A percentile compares a stretch with the other conserved stretches of the same genome.
Conservation (phyloP, 2,329 filamentous ascomycete species). For the Westerdykella aurantiaca region DNA sequence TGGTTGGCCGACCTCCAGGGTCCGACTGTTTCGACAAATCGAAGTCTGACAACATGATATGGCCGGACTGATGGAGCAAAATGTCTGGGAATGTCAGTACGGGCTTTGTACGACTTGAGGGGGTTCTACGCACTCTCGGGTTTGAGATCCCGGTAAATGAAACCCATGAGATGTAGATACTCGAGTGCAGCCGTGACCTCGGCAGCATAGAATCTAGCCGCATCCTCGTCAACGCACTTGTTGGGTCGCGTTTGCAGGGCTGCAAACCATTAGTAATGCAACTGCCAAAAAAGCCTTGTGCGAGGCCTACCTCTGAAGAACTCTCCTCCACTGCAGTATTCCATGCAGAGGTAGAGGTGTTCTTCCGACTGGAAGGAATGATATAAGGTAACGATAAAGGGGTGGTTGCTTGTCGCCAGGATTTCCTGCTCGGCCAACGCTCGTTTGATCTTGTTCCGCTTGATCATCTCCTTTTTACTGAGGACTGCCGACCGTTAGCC, state of each 20-base stretch:
- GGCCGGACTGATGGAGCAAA: conserved; percentile 94
- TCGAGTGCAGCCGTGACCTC: conserved; percentile 95
- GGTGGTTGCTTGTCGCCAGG: conserved; percentile 94
- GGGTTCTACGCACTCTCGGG: conserved; percentile 70
- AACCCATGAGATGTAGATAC: conserved; percentile 97
- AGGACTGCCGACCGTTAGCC: conserved; percentile 58
- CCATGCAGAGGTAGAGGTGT: conserved; percentile 98
- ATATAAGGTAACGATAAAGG: conserved; percentile 97
- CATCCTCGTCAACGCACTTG: conserved; percentile 95
- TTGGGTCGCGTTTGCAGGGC: conserved; percentile 93
- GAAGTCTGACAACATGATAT: conserved; percentile 99
- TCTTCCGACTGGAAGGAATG: conserved; percentile 99
- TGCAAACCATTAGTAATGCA: conserved; percentile 17
- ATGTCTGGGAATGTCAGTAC: conserved; percentile 63
- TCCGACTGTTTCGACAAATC: conserved; percentile 97
- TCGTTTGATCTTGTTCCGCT: conserved; percentile 99
- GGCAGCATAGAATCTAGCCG: conserved; percentile 93
- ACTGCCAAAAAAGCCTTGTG: background rate
- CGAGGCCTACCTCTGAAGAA: conserved; percentile 67
- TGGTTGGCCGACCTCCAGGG: conserved; percentile 88
- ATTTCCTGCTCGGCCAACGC: conserved; percentile 97
- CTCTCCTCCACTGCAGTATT: conserved; percentile 97
- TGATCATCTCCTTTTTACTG: conserved; percentile 99
- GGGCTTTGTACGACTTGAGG: background rate
- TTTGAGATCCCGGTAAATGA: conserved; percentile 97